Base-by-base conservation (phyloP, 306 rosid genomes). In the Fagus sylvatica region DNA sequence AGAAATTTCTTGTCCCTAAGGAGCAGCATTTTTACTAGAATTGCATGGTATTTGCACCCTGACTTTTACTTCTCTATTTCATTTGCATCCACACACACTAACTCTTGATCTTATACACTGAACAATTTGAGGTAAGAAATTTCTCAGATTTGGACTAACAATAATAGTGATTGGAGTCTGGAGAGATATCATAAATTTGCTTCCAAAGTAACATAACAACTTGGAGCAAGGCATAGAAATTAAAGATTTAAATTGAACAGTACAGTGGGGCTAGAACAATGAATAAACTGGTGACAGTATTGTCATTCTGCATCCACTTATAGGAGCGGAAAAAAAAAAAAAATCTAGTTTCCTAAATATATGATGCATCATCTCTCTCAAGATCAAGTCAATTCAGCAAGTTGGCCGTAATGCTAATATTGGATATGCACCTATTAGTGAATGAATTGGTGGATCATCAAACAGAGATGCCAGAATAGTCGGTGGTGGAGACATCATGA, bases 401-500 rank as follows among this genome's bases (percentile, higher is more conserved):
- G 67, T 8, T 30, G 9, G 37, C n/a, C 9, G 8, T 6, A 60
- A 30, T 60, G 66, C 39, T 12, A 73, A 73, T 34, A 42, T 77
- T 73, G 76, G 15, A 71, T 55, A 69, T 59, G 73, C 71, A 60
- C 2, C 33, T 74, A 64, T 19, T 34, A 65, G 32, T 67, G 76
- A 72, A 51, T 4, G 48, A 79, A 74, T 54, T 41, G 32, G 15
- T 42, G 74, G 16, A 84, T 66, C 61, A 80, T 84, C 80, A 36
- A 9, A 89, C 78, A 0, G 87, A 88, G 60, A 91, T 78, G 32
- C 88, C 78, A 36, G 80, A 74, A 55, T 72, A 59, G 64, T 81
- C 83, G 59, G 59, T 80, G 17, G 90, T 81, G 39, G 89, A 85
- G 77, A 83, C 86, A 71, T 81, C 87, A 43, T 79, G 87, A 7